Conservation (phyloP, 768 basidiomycete species). For the Multifurca ochricompacta region DNA sequence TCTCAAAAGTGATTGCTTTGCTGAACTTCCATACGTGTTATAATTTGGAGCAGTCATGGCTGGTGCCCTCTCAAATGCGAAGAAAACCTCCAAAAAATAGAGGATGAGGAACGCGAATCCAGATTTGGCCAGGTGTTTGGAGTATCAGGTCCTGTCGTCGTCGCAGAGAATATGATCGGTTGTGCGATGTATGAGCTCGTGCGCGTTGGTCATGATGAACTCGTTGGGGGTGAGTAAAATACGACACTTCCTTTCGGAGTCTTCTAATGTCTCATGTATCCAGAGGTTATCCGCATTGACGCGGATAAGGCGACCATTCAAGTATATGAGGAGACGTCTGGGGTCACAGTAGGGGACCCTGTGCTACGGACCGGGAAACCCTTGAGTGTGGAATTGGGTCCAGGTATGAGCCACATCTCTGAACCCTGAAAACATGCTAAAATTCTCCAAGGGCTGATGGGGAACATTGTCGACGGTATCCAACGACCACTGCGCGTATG, state of each 20-base stretch:
- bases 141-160: constrained; percentile 97
- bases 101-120: constrained; percentile 85
- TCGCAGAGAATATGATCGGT: constrained; percentile 93
- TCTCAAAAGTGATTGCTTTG: not conserved
- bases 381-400: constrained; percentile 94
- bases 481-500: constrained; percentile 84
- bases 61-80: constrained; percentile 87
- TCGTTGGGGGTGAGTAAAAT: constrained; percentile 77
- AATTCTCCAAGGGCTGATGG: constrained; percentile 73
- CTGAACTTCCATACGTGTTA: not conserved
- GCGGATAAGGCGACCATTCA: constrained; percentile 97
- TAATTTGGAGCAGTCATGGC: constrained; percentile 50
- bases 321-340: constrained; percentile 99
- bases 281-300: constrained; percentile 99
- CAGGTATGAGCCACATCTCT: constrained; percentile 48
- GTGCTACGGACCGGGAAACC: constrained; percentile 97
- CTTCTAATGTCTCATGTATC: not conserved
- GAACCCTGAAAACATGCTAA: not conserved
- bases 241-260: not conserved
- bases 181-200: constrained; percentile 98
- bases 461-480: constrained; percentile 98
- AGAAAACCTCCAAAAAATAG: constrained; percentile 80
- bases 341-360: constrained; percentile 97
- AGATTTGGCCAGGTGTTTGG: constrained; percentile 85
- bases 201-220: constrained; percentile 96